Conservation (phyloP, 805 yeast genomes). For the Starmerella scarabaei region DNA sequence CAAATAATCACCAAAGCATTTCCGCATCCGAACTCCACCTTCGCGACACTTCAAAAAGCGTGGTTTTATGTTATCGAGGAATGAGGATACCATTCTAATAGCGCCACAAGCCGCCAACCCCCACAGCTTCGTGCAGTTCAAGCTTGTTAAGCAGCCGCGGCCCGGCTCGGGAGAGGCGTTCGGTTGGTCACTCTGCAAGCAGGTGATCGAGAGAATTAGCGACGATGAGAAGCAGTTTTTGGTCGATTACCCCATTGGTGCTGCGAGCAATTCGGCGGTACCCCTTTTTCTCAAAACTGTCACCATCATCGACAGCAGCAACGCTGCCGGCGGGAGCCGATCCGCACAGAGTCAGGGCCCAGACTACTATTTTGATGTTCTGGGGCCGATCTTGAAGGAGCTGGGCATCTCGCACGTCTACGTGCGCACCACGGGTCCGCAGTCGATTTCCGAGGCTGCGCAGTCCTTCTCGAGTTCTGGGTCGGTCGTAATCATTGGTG, state of each 20-base stretch:
- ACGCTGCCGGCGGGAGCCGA: slow-evolving; percentile 22
- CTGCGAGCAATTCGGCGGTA: slow-evolving; percentile 7
- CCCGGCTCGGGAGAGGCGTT: background rate
- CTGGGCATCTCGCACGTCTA: slow-evolving; percentile 27
- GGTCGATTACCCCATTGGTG: slow-evolving; percentile 12
- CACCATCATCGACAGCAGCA: slow-evolving; percentile 27
- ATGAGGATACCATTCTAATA: background rate
- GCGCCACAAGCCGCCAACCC: background rate
- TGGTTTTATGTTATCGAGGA: too few relatives aligned
- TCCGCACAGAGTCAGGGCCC: slow-evolving; percentile 3
- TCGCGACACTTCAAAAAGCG: too few relatives aligned
- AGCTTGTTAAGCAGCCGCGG: slow-evolving; percentile 2
- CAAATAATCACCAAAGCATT: too few relatives aligned
- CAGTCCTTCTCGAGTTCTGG: slow-evolving; percentile 23
- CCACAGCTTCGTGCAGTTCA: slow-evolving; percentile 9
- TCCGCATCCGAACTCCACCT: too few relatives aligned
- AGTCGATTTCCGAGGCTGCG: slow-evolving; percentile 27
- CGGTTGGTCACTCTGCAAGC: slow-evolving; percentile 6
- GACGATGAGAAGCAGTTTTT: slow-evolving; percentile 6
- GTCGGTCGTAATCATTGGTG: slow-evolving; percentile 56
- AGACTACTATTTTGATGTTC: slow-evolving; percentile 21
- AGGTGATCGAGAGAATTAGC: slow-evolving; percentile 6
- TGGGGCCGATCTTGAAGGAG: slow-evolving; percentile 27
- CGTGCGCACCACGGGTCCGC: slow-evolving; percentile 25
- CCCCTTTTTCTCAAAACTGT: slow-evolving; percentile 23